Base-by-base conservation (phyloP, 2,329 filamentous ascomycete species). In the Diaporthe velutina region DNA sequence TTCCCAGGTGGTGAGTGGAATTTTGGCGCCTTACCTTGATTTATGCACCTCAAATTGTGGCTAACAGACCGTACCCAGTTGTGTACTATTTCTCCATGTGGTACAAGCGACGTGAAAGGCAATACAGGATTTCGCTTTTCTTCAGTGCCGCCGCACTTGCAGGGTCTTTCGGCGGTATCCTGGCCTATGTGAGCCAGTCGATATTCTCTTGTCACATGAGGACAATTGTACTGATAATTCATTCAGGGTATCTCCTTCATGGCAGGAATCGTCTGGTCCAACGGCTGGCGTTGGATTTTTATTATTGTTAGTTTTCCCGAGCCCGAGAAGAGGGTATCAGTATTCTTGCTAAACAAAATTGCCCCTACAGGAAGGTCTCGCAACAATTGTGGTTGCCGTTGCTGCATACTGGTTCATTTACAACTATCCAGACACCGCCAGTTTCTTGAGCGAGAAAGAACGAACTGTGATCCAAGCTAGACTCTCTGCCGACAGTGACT, bases 401-500 rank as follows among this genome's bases (percentile, higher is more conserved):
- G 80, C 80, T 10, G 83, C 88, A 13, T 89, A 90, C 81, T 90
- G 86, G 80, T 91, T 93, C 80, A 89, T 94, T n/a, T 87, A 92
- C 71, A 92, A 94, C 81, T 93, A 92, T 73, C 91, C 91, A 0
- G 84, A 86, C 45, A 92, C 87, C 0, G 89, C 91, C 4, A 85
- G 84, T 2, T 93, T 93, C 76, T 83, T 93, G 13, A 86, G 84
- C 0, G 83, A 88, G 10, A 83, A 83, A 6, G 90, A 92, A 78
- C 86, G 91, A 2, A 83, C 85, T 0, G 90, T 88, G 73, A 89
- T 95, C 66, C 87, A 90, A 30, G 85, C 88, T 13, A 90, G 94
- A 0, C 86, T 96, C 0, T 90, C 90, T 13, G 87, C 88, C 7
- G 93, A 95, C 78, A 92, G 89, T 76, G 93, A 95, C 79, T 91